Evolutionary conservation across 805 yeast genomes (phyloP), one percentile per base, ranked within the genome.

Genomic region (Kazachstania kunashirensis): DNA sequence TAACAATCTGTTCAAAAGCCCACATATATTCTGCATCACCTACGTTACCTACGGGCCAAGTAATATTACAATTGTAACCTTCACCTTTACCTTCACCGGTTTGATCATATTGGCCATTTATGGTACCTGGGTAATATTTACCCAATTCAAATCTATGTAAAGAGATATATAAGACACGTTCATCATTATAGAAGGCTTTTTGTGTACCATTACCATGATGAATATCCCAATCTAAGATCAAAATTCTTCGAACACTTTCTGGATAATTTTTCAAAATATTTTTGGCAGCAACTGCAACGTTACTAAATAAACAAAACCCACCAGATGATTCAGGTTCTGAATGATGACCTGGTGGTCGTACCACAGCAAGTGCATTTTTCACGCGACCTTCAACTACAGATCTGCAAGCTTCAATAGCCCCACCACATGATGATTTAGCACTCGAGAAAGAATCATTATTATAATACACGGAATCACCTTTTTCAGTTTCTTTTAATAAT

Each of bases 191-290:
- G 49, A 92, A 92, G 2, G 94, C 85, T 55, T 82, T 80, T 59
- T 92, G 98, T 1, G 99, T 92, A 27, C 99, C 99, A 59, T 92
- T 92, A 18, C 99, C 99, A 59, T 92, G 99, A 61, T 92, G 99
- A 33, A 92, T 86, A 60, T 92, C 99, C 99, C 99, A 92, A 59
- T 92, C 99, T 16, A 88, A 53, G 41, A 92, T 78, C 39, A 85
- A 75, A 27, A 92, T 84, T 48, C 73, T 73, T 44, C 94, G 68
- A 6, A 89, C 94, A 18, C 84, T 73, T 50, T 89, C 96, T 0
- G 96, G 95, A 57, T 85, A 89, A 39, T 73, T 68, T 47, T 77
- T 77, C 39, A 92, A 63, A 44, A 88, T 80, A 41, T 79, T 77
- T 52, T 82, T 82, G 13, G 96, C 95, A 2, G 98, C 97, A 14